Percentiles rank a stretch among this genome's conserved stretches.
These are phyloP conservation scores for Fusarium hainanense DNA, from an alignment of 2,329 filamentous ascomycete species.

Conservation along the genomic window DNA sequence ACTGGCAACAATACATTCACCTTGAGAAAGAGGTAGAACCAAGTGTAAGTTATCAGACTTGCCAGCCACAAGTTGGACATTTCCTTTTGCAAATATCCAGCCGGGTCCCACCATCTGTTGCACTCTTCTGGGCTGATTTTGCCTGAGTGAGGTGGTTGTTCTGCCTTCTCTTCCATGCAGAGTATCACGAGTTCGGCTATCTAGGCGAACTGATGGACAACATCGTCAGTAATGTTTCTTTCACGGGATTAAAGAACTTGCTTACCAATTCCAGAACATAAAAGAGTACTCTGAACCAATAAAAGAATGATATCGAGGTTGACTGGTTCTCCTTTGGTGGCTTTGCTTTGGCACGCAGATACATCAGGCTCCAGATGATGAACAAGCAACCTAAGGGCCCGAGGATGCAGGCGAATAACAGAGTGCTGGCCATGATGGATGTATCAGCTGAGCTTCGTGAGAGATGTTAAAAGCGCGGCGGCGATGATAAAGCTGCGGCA, in stretches of 20 bases:
- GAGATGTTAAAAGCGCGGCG: neutral
- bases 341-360: neutral
- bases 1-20: neutral
- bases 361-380: neutral
- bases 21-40: conserved; percentile 44
- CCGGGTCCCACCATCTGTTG: neutral
- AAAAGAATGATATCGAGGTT: neutral
- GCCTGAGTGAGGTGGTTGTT: conserved; percentile 49
- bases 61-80: conserved; percentile 56
- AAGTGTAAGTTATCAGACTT: conserved; percentile 63
- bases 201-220: conserved; percentile 57
- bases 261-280: conserved; percentile 52
- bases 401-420: neutral
- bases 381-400: neutral
- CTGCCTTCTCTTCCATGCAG: conserved; percentile 57
- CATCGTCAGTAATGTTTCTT: conserved; percentile 45
- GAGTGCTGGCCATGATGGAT: neutral
- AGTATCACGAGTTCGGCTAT: conserved; percentile 58
- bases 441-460: neutral
- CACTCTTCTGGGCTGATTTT: conserved; percentile 51
- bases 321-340: neutral
- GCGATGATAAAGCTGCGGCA: neutral
- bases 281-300: conserved; percentile 51
- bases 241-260: conserved; percentile 54
- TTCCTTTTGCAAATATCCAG: neutral